Base-by-base conservation (phyloP, 2,329 filamentous ascomycete genomes). In the Alternaria brassicae region DNA sequence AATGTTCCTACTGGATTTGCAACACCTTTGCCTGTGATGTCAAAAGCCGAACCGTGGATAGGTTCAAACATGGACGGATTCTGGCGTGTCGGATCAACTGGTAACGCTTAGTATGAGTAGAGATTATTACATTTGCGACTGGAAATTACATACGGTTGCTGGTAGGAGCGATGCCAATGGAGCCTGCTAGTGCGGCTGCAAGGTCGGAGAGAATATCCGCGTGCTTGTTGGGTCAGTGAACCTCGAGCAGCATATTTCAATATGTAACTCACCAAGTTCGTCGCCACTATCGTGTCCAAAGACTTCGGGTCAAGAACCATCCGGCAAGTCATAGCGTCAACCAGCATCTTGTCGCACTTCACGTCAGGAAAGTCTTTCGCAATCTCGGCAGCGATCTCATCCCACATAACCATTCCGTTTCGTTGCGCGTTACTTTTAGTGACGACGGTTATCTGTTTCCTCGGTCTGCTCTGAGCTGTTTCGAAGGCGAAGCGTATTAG, bases 191-290 rank as follows among this genome's bases (percentile, higher is more conserved):
- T 0, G 88, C 88, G 13, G 89, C 89, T 6, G 89, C 89, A 19
- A 91, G 80, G 68, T 91, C 89, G 0, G 88, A 90, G 4, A 91
- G 82, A 49, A 91, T 91, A 65, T 91, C 89, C 3, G 88, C 88
- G 44, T 79, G 76, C 68, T 77, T 44, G 3, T 3, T 6, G 17
- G 27, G 49, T 66, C 6, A 63, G 54, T 21, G 0, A 36, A 4
- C 7, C 34, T 3, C 45, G 19, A 50, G 7, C 27, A 3, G 13
- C 10, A n/a, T 15, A 25, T 9, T 5, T 1, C n/a, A 6, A 3
- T 1, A 6, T 8, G 19, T 21, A 17, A 53, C 68, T 60, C 60
- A 77, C 73, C 57, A 89, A 69, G 63, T 89, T 89, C 3, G 85
- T 87, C 1, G 86, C 87, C 21, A 89, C 87, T 60, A 89, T 86